Conservation (phyloP, 2,329 filamentous ascomycete genomes). For the Drechslera avenae region DNA sequence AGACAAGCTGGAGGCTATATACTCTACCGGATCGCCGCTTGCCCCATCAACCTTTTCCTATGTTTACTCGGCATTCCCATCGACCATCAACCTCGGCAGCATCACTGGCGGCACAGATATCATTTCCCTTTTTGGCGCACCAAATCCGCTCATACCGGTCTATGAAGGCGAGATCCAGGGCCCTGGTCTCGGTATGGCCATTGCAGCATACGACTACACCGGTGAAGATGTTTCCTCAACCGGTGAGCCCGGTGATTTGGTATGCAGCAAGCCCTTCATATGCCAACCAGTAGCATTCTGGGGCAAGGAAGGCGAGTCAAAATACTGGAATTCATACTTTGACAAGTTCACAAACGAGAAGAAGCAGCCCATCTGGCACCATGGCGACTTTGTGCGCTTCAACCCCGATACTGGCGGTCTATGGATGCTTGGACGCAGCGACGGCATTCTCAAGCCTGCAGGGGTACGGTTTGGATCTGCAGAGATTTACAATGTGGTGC, state of each 20-base stretch:
- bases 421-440: conserved; percentile 88
- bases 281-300: conserved; percentile 92
- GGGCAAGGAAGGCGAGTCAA: conserved; percentile 71
- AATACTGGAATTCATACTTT: conserved; percentile 87
- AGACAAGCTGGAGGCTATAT: conserved; percentile 75
- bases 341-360: conserved; percentile 68
- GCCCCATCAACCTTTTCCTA: conserved; percentile 93
- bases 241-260: conserved; percentile 81
- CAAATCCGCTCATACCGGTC: conserved; percentile 63
- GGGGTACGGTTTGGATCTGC: conserved; percentile 92
- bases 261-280: conserved; percentile 85
- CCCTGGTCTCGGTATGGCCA: conserved; percentile 57
- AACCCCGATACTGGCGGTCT: conserved; percentile 76
- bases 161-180: conserved; percentile 58
- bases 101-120: conserved; percentile 98
- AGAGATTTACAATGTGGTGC: conserved; percentile 94
- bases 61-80: conserved; percentile 82
- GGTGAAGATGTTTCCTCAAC: conserved; percentile 63
- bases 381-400: conserved; percentile 85
- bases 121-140: conserved; percentile 89
- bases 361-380: conserved; percentile 74
- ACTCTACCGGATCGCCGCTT: conserved; percentile 90
- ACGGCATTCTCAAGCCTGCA: conserved; percentile 89
- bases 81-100: conserved; percentile 81
- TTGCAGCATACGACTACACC: conserved; percentile 57